Evolutionary conservation across 2,329 filamentous ascomycete species (phyloP).

Genomic region (Penicillium crustosum): DNA sequence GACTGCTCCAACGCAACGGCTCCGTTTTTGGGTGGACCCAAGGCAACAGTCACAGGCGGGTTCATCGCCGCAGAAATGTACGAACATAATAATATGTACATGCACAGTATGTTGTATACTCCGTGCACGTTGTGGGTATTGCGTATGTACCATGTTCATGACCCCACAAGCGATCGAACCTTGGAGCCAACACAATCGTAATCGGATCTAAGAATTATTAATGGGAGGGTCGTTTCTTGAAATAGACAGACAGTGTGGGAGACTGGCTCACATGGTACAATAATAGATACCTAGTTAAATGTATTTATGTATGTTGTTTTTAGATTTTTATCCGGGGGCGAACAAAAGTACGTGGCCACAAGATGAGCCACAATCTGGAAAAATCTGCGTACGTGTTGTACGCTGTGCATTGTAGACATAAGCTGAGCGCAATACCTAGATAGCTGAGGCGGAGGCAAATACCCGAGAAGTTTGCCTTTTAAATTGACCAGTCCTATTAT

Average conservation of each 20-base stretch:
- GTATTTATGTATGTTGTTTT: background rate
- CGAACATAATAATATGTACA: background rate
- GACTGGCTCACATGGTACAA: background rate
- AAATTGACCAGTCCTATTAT: slow-evolving; percentile 1
- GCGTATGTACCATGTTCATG: background rate
- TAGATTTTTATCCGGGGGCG: background rate
- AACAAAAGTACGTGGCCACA: slow-evolving; percentile 8
- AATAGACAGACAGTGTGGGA: background rate
- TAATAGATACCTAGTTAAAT: background rate
- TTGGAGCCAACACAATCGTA: background rate
- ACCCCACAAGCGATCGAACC: background rate
- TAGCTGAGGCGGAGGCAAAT: background rate
- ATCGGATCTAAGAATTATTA: background rate
- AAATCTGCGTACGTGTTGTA: background rate
- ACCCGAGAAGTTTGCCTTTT: background rate
- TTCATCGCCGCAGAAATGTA: background rate
- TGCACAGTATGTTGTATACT: too few species aligned
- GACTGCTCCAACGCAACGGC: background rate
- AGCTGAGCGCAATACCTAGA: background rate
- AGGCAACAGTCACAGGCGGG: background rate
- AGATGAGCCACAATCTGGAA: slow-evolving; percentile 1
- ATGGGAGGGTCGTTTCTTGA: background rate
- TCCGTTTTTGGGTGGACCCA: background rate
- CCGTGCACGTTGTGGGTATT: background rate
- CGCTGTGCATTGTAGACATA: background rate